Conservation (phyloP, 371 early-diverging fungal species). For the Mitosporidium daphniae region DNA sequence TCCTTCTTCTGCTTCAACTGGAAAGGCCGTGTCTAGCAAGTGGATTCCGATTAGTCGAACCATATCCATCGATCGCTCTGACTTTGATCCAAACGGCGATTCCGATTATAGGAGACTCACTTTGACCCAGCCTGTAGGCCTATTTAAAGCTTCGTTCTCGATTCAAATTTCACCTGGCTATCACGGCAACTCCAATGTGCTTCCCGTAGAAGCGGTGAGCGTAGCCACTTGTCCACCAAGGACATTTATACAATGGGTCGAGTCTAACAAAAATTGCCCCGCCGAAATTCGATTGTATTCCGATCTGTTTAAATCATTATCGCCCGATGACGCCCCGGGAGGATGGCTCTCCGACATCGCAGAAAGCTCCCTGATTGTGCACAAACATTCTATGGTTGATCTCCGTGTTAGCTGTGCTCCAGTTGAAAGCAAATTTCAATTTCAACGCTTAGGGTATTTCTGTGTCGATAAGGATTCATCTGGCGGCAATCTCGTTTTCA, state of each 20-base stretch:
- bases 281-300: conserved; percentile 46
- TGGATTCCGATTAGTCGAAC: conserved; percentile 43
- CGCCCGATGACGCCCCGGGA: conserved; percentile 43
- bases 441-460: conserved; percentile 81
- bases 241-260: conserved; percentile 94
- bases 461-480: conserved; percentile 33
- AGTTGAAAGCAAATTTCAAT: conserved; percentile 67
- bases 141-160: conserved; percentile 37
- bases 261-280: conserved; percentile 22
- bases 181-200: conserved; percentile 10
- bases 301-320: conserved; percentile 41
- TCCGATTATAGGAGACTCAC: conserved; percentile 75
- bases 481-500: conserved; percentile 21
- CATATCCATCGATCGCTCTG: conserved; percentile 63
- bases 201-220: not conserved
- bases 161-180: conserved; percentile 8
- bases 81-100: conserved; percentile 46
- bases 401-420: conserved; percentile 22
- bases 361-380: conserved; percentile 23
- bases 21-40: conserved; percentile 12
- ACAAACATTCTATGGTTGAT: conserved; percentile 35
- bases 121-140: conserved; percentile 59
- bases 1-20: conserved; percentile 30
- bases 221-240: conserved; percentile 25
- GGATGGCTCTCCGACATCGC: conserved; percentile 76